Base-by-base conservation (phyloP, 441 rosid species). In the Daphne laureola region DNA sequence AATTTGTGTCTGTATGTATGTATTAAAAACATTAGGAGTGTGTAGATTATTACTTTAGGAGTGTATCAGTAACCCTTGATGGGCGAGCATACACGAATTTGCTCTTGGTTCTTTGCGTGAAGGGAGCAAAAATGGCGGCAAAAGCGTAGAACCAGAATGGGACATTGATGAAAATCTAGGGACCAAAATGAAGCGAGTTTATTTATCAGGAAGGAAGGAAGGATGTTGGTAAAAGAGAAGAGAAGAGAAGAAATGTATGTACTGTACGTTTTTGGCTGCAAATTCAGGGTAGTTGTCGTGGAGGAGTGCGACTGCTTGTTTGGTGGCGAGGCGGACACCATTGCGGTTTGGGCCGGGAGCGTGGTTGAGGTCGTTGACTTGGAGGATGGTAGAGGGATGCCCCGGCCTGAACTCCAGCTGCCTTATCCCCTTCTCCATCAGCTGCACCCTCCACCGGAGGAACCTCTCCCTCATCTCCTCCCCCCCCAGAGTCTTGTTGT, bases 101-200 rank as follows among this genome's bases (percentile, higher is more conserved):
- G 74, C 62, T 72, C 73, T 70, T 77, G 62, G 71, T 70, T 70
- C 82, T 70, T 68, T 61, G 76, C 36, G 74, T 63, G 54, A 69
- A 71, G 14, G 78, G 78, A 1, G 78, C 56, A 11, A 77, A 17
- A 4, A 80, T 16, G 16, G 80, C 67, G 53, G 68, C 67, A 40
- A 77, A 71, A 11, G 85, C 82, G 9, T 72, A 79, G 49, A 65
- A 76, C 80, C 85, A 76, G 59, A 74, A 76, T 0, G 82, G 85
- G 47, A 68, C 81, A 54, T 79, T 76, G 64, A 76, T 71, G 49
- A 79, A 74, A 31, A 79, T 67, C 84, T 79, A 47, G 38, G 38
- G 38, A 31, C 38, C 38, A 31, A 7, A 31, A 0, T 9, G 11
- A n/a, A n/a, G n/a, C n/a, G 25, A 21, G 25, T 21, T 21, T 21